phyloP scores from a whole-genome alignment of 352 stramenopile genomes.

The Phytophthora tubulina region DNA sequence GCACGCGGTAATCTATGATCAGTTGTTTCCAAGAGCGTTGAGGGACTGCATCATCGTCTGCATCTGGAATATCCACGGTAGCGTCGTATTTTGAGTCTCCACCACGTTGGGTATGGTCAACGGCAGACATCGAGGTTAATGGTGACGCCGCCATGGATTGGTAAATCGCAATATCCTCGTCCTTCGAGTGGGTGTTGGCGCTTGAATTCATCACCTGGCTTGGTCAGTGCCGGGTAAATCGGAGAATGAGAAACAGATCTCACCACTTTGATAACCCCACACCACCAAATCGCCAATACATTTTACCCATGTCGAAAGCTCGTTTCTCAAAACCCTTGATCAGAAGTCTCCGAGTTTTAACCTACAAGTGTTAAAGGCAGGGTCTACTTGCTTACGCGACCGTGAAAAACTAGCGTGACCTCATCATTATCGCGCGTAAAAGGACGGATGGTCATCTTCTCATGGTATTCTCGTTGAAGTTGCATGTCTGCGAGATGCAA shows the following conservation, averaged over 20 bases:
- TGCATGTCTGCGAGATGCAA: background rate
- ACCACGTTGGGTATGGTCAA: conserved; percentile 5
- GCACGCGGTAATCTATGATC: conserved; percentile 46
- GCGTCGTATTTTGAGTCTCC: conserved; percentile 5
- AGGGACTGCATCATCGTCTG: background rate
- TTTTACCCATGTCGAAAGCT: background rate
- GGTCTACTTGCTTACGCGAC: conserved; percentile 15
- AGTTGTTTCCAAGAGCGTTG: conserved; percentile 7
- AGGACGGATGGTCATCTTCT: background rate
- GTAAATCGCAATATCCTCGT: conserved; percentile 13
- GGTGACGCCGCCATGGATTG: conserved; percentile 22
- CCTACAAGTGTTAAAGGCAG: conserved; percentile 1
- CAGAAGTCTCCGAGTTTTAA: background rate
- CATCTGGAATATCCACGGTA: conserved; percentile 7
- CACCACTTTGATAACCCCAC: background rate
- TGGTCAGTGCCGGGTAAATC: conserved; percentile 1
- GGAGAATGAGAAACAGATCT: conserved; percentile 5
- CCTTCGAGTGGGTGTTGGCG: background rate
- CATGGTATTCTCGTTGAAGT: background rate
- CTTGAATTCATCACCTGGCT: conserved; percentile 8
- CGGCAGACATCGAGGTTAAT: background rate
- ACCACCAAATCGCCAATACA: background rate
- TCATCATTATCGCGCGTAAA: conserved; percentile 8
- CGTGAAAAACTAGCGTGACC: background rate
- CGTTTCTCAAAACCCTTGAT: background rate